Evolutionary conservation across 1,284 basidiomycete genomes (phyloP), one percentile per base, ranked within the genome.

Genomic region (Volvariella surrecta): DNA sequence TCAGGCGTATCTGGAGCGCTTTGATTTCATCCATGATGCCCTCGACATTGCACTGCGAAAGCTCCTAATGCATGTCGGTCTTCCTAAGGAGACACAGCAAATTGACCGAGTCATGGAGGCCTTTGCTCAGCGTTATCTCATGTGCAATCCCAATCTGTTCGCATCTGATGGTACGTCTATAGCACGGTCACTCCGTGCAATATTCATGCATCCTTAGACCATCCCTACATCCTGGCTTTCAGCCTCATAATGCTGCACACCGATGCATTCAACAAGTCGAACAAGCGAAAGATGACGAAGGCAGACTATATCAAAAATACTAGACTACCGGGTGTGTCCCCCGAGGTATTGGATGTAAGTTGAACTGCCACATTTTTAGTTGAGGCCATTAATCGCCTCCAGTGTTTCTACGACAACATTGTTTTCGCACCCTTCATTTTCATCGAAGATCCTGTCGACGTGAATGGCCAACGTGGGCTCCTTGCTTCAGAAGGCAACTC

Each of bases 241-340:
- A 97, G 95, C 53, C 71, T 99, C 56, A 96, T 99, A 60, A 98
- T 99, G 93, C 72, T 99, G 37, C 94, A 98, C 59, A 99, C 96
- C 9, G 95, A 99, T 58, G 88, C 87, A 1, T 99, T 98, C 72
- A 99, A 99, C 66, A 90, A 86, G 63, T 92, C 90, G 52, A 98
- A 97, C 64, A 97, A 91, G 65, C 83, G 84, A 50, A 98, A 98
- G 68, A 99, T 99, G 96, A 82, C 86, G 24, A 96, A 94, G 59
- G 70, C 79, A 1, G 93, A 95, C 56, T 97, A 97, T 57, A 72
- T 96, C 50, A 88, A 82, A 64, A 97, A 97, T 56, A 94, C 93
- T 0, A 72, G 77, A 42, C 73, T 95, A 48, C 87, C 91, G n/a
- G 92, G 92, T 9, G 77, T 96, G 15, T 70, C 80, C 13, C 73